Conservation (phyloP, 345 rosid genomes). For the Raphanus raphanistrum region DNA sequence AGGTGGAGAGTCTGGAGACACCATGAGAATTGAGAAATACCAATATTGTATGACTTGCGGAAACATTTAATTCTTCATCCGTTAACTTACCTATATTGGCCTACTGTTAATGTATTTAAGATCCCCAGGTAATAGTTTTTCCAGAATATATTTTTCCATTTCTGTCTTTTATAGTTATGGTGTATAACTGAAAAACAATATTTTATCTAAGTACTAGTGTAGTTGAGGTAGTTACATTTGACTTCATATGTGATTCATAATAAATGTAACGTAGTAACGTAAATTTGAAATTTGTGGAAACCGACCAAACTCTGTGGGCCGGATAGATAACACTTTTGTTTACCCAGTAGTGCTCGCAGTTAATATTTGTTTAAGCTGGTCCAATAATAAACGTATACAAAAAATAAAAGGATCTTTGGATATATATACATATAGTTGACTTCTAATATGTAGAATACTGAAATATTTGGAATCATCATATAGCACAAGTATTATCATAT, state of each 20-base stretch:
- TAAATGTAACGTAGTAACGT: conserved; percentile 12
- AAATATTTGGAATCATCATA: background rate
- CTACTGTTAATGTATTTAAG: background rate
- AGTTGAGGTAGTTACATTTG: conserved; percentile 28
- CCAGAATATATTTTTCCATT: background rate
- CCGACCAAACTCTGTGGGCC: conserved; percentile 41
- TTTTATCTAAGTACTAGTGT: background rate
- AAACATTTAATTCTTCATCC: conserved; percentile 4
- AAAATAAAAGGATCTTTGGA: background rate
- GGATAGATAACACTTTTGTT: conserved; percentile 3
- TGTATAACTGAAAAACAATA: background rate
- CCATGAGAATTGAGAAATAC: background rate
- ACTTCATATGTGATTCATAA: conserved; percentile 25
- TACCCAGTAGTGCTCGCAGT: conserved; percentile 6
- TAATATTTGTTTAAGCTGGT: conserved; percentile 8
- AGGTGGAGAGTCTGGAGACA: background rate
- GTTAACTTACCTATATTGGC: background rate
- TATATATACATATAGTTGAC: background rate
- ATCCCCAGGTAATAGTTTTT: background rate
- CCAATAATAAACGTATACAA: conserved; percentile 8
- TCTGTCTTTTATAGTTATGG: conserved; percentile 1
- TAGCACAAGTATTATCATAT: background rate
- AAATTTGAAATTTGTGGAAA: conserved; percentile 25
- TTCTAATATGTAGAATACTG: background rate
- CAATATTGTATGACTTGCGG: background rate